These are phyloP conservation scores for Aspergillus haitiensis DNA, from an alignment of 495 filamentous ascomycete species.

Conservation along the genomic window DNA sequence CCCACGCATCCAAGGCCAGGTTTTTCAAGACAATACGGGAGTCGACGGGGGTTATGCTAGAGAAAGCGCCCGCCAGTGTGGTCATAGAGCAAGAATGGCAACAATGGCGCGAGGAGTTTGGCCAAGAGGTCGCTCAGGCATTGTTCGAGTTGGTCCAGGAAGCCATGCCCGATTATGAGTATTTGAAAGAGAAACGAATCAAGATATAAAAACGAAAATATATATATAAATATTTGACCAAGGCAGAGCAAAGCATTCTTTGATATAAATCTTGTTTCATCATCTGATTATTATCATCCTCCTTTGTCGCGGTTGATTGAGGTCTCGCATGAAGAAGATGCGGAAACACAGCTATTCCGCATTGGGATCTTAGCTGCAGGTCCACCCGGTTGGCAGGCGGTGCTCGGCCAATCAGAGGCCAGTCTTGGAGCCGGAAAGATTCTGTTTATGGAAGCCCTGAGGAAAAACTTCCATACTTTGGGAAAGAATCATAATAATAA, in stretches of 20 bases:
- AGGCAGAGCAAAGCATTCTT: too few species aligned
- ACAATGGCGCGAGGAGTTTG: slow-evolving; percentile 20
- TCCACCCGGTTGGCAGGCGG: slow-evolving; percentile 16
- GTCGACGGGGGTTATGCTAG: slow-evolving; percentile 7
- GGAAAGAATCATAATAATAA: too few species aligned
- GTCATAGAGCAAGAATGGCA: slow-evolving; percentile 13
- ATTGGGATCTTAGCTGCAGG: slow-evolving; percentile 16
- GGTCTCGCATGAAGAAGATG: background rate
- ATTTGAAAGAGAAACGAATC: slow-evolving; percentile 14
- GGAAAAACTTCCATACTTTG: too few species aligned
- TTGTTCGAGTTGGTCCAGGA: slow-evolving; percentile 28
- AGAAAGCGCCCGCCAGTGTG: slow-evolving; percentile 12
- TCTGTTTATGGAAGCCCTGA: slow-evolving; percentile 15
- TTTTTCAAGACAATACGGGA: slow-evolving; percentile 8
- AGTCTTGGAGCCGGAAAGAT: slow-evolving; percentile 5
- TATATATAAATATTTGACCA: background rate
- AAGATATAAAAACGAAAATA: background rate
- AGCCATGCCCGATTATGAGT: slow-evolving; percentile 19
- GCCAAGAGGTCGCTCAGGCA: slow-evolving; percentile 10
- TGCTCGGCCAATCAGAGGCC: slow-evolving; percentile 13
- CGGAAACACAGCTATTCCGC: slow-evolving; percentile 2
- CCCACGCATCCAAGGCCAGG: background rate
- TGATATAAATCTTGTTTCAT: too few species aligned
- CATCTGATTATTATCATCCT: background rate
- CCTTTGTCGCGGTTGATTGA: background rate